phyloP scores from a whole-genome alignment of 2,329 filamentous ascomycete species.

The Claviceps cyperi region DNA sequence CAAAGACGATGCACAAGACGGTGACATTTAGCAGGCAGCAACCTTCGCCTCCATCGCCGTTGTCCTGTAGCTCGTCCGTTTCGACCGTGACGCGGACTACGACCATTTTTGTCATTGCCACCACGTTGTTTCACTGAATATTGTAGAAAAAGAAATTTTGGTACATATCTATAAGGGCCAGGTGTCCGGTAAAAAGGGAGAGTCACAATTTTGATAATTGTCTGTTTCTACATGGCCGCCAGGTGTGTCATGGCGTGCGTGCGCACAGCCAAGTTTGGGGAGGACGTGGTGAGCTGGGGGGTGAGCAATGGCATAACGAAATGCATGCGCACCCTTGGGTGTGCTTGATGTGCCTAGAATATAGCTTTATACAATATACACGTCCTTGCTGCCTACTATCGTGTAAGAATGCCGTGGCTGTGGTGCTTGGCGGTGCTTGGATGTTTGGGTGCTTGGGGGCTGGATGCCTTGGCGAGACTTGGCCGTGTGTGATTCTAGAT shows the following conservation, averaged over 20 bases:
- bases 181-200: background rate
- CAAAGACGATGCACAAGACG: background rate
- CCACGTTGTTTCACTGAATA: slow-evolving; percentile 8
- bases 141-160: slow-evolving; percentile 3
- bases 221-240: background rate
- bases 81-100: slow-evolving; percentile 10
- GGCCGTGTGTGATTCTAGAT: no score
- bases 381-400: background rate
- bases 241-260: background rate
- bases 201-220: background rate
- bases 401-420: background rate
- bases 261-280: background rate
- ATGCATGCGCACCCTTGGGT: background rate
- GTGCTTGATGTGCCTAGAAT: background rate
- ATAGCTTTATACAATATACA: slow-evolving; percentile 2
- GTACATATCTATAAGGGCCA: slow-evolving; percentile 9
- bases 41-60: background rate
- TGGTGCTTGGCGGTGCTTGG: background rate
- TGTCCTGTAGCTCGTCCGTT: slow-evolving; percentile 3
- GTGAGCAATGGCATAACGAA: background rate
- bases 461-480: no score
- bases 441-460: no score
- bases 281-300: background rate
- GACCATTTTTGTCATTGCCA: slow-evolving; percentile 10
- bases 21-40: background rate